phyloP scores from a whole-genome alignment of 257 asterid genomes.

The Dorcoceras hygrometricum region DNA sequence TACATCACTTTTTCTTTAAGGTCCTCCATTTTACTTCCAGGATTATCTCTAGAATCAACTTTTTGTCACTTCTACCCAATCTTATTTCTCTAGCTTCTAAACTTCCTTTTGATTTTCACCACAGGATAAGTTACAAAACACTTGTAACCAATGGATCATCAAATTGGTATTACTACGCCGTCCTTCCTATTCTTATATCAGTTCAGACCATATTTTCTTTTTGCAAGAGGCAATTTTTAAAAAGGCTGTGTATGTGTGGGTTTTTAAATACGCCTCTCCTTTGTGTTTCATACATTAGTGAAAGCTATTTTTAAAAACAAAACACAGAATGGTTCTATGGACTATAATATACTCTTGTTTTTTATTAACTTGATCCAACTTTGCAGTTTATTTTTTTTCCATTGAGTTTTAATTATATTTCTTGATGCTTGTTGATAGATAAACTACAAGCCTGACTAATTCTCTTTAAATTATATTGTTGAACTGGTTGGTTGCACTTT shows the following conservation, averaged over 20 bases:
- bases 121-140: not conserved
- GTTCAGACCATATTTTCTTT: conserved; percentile 18
- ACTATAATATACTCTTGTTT: too few relatives aligned
- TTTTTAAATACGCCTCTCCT: too few relatives aligned
- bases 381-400: conserved; percentile 5
- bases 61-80: not conserved
- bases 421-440: conserved; percentile 14
- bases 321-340: too few relatives aligned
- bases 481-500: conserved; percentile 21
- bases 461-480: conserved; percentile 17
- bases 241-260: too few relatives aligned
- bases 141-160: conserved; percentile 11
- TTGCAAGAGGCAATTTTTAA: too few relatives aligned
- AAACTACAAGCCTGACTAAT: conserved; percentile 15
- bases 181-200: conserved; percentile 7
- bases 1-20: not conserved
- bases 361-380: not conserved
- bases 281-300: too few relatives aligned
- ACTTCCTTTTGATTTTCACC: not conserved
- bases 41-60: conserved; percentile 1
- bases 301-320: too few relatives aligned
- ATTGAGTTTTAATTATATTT: too few relatives aligned
- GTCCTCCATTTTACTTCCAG: conserved; percentile 6
- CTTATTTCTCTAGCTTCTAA: conserved; percentile 11
- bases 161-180: conserved; percentile 1